Conservation (phyloP, 23 red algal genomes). For the Chondrus crispus region DNA sequence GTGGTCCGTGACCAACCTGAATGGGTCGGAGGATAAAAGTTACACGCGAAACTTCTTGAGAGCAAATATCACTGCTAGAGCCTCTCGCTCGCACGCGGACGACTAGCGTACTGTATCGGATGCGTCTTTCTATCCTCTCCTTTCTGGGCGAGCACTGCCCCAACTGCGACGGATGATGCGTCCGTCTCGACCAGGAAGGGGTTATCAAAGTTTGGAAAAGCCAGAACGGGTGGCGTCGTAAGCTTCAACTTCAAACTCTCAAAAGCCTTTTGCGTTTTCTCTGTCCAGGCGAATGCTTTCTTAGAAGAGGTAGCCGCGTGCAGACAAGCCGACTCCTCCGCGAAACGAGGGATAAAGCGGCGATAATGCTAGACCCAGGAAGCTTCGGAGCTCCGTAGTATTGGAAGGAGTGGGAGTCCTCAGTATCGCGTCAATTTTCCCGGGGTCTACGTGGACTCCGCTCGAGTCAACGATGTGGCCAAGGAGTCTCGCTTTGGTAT, state of each 20-base stretch:
- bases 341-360: not conserved
- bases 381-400: not conserved
- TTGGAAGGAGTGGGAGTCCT: not conserved
- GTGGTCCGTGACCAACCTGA: not conserved
- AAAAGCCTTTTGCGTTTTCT: not conserved
- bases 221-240: not conserved
- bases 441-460: not conserved
- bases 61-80: slow-evolving; percentile 15
- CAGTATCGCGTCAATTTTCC: not conserved
- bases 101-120: not conserved
- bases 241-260: not conserved
- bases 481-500: not conserved
- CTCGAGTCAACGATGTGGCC: slow-evolving; percentile 2
- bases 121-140: not conserved
- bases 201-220: not conserved
- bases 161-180: slow-evolving; percentile 4
- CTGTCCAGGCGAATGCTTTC: not conserved
- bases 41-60: slow-evolving; percentile 14
- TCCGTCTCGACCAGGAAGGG: slow-evolving; percentile 1
- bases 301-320: not conserved
- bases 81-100: not conserved
- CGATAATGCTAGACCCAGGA: not conserved
- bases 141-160: not conserved
- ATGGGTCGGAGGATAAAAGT: not conserved
- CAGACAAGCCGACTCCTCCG: not conserved